Conservation (phyloP, 2,329 filamentous ascomycete species). For the Thelonectria discophora region DNA sequence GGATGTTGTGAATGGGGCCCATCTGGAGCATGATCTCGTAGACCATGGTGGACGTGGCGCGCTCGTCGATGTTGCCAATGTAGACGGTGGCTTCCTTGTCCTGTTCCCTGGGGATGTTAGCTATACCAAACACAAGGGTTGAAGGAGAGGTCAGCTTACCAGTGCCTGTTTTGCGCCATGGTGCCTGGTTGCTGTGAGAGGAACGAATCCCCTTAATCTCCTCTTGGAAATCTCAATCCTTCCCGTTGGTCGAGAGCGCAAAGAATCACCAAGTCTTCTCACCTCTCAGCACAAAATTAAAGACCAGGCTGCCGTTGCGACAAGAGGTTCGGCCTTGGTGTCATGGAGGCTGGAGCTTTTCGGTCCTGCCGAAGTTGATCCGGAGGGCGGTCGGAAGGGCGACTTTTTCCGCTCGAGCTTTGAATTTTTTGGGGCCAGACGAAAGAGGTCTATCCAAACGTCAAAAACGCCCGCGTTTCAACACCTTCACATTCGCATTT, state of each 20-base stretch:
- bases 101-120: conserved; percentile 75
- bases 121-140: conserved; percentile 11
- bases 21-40: conserved; percentile 99
- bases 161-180: conserved; percentile 79
- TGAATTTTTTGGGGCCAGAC: no score
- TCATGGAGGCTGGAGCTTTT: conserved; percentile 20
- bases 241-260: conserved; percentile 7
- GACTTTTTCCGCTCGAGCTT: conserved; percentile 41
- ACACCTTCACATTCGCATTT: conserved; percentile 29
- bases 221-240: background rate
- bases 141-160: conserved; percentile 57
- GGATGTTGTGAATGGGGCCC: conserved; percentile 96
- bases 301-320: conserved; percentile 17
- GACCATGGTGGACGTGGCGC: conserved; percentile 86
- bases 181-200: conserved; percentile 43
- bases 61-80: conserved; percentile 97
- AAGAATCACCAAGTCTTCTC: conserved; percentile 19
- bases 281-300: conserved; percentile 39
- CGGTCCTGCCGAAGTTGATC: conserved; percentile 45
- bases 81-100: conserved; percentile 99
- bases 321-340: conserved; percentile 24
- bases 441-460: background rate
- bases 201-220: conserved; percentile 10
- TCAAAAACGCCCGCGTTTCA: conserved; percentile 24
- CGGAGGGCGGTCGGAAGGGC: conserved; percentile 35